Conservation (phyloP, 768 basidiomycete genomes). For the Kwoniella sp. region DNA sequence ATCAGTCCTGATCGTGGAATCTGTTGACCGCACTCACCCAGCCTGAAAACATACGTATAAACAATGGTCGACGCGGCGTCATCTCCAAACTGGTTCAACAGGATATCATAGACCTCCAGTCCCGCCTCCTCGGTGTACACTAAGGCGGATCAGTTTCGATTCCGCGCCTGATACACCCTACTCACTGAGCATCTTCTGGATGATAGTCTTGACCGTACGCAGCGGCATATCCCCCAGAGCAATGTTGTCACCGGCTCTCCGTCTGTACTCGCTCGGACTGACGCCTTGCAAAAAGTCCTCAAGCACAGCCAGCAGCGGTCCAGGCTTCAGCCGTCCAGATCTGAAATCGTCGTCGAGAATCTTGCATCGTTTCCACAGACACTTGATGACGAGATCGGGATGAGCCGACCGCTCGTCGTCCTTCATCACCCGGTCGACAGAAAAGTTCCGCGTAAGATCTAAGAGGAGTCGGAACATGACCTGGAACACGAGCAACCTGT, state of each 20-base stretch:
- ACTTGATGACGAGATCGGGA: constrained; percentile 88
- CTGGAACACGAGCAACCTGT: constrained; percentile 71
- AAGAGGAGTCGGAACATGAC: constrained; percentile 76
- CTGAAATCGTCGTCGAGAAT: constrained; percentile 88
- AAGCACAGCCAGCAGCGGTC: constrained; percentile 83
- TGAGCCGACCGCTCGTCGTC: constrained; percentile 82
- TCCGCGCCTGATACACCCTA: constrained; percentile 21
- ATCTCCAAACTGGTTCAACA: constrained; percentile 86
- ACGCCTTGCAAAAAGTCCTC: constrained; percentile 91
- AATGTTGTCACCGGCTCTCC: constrained; percentile 79
- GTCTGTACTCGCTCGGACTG: constrained; percentile 93
- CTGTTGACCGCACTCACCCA: constrained; percentile 17
- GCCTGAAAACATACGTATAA: constrained; percentile 37
- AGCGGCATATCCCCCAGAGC: constrained; percentile 98
- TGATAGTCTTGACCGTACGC: constrained; percentile 94
- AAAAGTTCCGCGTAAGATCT: constrained; percentile 60
- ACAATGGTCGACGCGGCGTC: constrained; percentile 35
- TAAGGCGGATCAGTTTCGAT: neutral
- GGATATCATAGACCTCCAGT: constrained; percentile 76
- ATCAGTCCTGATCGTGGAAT: neutral
- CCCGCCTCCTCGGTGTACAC: constrained; percentile 32
- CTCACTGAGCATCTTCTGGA: constrained; percentile 94
- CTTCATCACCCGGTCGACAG: constrained; percentile 53
- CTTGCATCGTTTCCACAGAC: constrained; percentile 94
- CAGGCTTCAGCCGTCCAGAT: constrained; percentile 72